Evolutionary conservation across 2,329 filamentous ascomycete genomes (phyloP), one percentile per base, ranked within the genome.

Genomic region (Aspergillus udagawae): DNA sequence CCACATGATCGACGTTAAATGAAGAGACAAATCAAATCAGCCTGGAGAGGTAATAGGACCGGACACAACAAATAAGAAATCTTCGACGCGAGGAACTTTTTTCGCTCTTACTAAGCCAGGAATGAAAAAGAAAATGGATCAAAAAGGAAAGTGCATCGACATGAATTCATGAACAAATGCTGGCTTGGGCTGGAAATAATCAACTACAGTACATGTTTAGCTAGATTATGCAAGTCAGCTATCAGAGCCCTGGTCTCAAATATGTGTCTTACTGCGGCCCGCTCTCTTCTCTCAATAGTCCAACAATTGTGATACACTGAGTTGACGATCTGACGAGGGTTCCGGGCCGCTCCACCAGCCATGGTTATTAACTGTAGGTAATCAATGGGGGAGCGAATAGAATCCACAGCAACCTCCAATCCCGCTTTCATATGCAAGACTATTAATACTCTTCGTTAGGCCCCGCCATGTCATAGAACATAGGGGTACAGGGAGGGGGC

Each of bases 401-500:
- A 62, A 29, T 7, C 49, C 58, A 56, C 60, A 60, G 60, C 66
- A 67, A 32, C 57, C 63, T 38, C 64, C 51, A 28, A 60, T 58
- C 14, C 58, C 62, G 32, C 60, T 54, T 32, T 65, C 62, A 35
- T 65, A 62, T 41, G 64, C 51, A 12, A 60, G 55, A 53, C 60
- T n/a, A n/a, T n/a, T n/a, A 63, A 28, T 63, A 58, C 50, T 60
- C 49, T 35, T 6, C 49, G 28, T 52, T 61, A 5, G 60, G 55
- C 27, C 62, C 67, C 45, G 63, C 59, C 55, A 65, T 59, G 49
- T 69, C 66, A 50, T 63, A 65, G 53, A 73, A 74, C 25, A 72
- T 51, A 51, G 66, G 54, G 53, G 66, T 60, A 50, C 53, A 62
- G 45, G 64, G 63, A 54, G 65, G 58, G 28, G 32, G 62, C 60